Evolutionary conservation across 2,329 filamentous ascomycete species (phyloP).

Genomic region (Mariannaea elegans): DNA sequence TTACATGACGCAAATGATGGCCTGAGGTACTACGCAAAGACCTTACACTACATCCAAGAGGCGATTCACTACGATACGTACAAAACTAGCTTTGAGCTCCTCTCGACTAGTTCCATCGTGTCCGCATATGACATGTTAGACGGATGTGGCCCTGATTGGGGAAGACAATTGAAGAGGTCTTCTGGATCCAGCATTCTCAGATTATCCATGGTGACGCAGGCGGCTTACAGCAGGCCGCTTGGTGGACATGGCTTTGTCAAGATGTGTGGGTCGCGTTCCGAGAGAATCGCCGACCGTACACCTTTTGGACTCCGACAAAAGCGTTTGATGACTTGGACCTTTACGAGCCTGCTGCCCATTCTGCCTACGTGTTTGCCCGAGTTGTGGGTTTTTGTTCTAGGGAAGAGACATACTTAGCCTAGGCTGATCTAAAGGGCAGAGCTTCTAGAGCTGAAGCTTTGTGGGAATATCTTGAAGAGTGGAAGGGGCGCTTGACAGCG

Average conservation of each 20-base stretch:
- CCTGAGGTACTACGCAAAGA: constrained; percentile 68
- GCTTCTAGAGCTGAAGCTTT: too few relatives aligned
- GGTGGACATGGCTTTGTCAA: constrained; percentile 73
- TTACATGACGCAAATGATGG: constrained; percentile 39
- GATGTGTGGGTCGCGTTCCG: constrained; percentile 72
- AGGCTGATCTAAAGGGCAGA: too few relatives aligned
- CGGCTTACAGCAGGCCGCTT: constrained; percentile 65
- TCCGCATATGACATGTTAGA: constrained; percentile 73
- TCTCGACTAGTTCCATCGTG: constrained; percentile 67
- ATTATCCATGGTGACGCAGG: constrained; percentile 67
- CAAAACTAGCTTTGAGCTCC: constrained; percentile 63
- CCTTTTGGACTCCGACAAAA: constrained; percentile 63
- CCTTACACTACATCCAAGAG: constrained; percentile 66
- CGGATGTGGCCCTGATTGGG: constrained; percentile 60
- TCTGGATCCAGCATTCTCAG: constrained; percentile 71
- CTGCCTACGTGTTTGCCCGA: constrained; percentile 63
- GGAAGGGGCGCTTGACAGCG: too few relatives aligned
- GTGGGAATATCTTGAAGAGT: too few relatives aligned
- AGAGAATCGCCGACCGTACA: constrained; percentile 63
- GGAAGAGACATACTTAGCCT: constrained; percentile 3
- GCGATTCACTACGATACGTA: constrained; percentile 67
- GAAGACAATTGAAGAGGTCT: constrained; percentile 71
- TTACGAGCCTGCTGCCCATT: constrained; percentile 61
- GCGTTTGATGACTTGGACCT: constrained; percentile 55
- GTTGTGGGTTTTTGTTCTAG: constrained; percentile 61